Evolutionary conservation across 2,329 filamentous ascomycete species (phyloP).

Genomic region (Elsinoe necatrix): DNA sequence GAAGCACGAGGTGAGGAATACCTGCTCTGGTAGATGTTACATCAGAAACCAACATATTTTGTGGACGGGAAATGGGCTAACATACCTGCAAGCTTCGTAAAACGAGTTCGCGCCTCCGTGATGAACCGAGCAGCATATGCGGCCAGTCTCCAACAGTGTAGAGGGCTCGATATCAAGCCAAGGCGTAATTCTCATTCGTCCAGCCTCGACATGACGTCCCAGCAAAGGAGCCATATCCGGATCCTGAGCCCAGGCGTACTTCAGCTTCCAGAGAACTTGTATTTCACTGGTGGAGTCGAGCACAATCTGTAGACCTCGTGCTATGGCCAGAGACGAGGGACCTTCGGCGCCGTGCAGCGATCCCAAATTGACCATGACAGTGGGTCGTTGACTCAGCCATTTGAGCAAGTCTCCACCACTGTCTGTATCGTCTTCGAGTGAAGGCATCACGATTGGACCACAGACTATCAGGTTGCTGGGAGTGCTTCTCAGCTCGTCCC

Average conservation of each 20-base stretch:
- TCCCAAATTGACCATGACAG: slow-evolving; percentile 13
- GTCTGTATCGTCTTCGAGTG: neutral
- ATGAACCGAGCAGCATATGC: slow-evolving; percentile 13
- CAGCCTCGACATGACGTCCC: neutral
- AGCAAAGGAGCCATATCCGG: neutral
- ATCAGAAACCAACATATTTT: no score
- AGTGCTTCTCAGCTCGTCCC: slow-evolving; percentile 1
- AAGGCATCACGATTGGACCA: slow-evolving; percentile 2
- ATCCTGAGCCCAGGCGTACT: slow-evolving; percentile 1
- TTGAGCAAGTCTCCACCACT: neutral
- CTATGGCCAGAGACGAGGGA: neutral
- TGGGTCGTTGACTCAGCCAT: slow-evolving; percentile 11
- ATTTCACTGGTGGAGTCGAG: slow-evolving; percentile 10
- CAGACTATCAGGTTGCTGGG: neutral
- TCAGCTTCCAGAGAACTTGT: slow-evolving; percentile 14
- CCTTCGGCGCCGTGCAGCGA: slow-evolving; percentile 2
- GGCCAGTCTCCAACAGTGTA: neutral
- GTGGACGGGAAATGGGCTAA: no score
- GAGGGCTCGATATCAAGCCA: slow-evolving; percentile 13
- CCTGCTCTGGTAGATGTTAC: slow-evolving; percentile 11
- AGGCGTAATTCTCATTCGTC: slow-evolving; percentile 8
- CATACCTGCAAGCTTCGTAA: slow-evolving; percentile 14
- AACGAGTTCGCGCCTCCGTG: slow-evolving; percentile 16
- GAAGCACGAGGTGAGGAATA: slow-evolving; percentile 10
- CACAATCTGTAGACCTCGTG: neutral